phyloP scores from a whole-genome alignment of 2,329 filamentous ascomycete species.

The Colletotrichum sp. region DNA sequence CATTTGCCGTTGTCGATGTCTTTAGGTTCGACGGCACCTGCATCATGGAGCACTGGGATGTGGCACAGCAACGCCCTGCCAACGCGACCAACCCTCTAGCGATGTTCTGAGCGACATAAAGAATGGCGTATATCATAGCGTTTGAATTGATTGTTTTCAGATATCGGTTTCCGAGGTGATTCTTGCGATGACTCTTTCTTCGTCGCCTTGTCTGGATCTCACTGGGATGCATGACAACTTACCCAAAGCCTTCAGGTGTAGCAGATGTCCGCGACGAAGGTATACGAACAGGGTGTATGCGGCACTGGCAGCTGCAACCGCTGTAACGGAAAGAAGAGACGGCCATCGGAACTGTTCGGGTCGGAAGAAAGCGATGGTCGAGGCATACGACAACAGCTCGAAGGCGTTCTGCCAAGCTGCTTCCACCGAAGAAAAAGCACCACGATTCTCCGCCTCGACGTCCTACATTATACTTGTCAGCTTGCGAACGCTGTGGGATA shows the following conservation, averaged over 20 bases:
- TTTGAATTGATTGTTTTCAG: background rate
- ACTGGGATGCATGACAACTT: background rate
- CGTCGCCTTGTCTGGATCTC: background rate
- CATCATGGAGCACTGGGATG: conserved; percentile 23
- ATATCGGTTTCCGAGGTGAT: background rate
- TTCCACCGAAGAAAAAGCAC: conserved; percentile 72
- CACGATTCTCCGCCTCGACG: conserved; percentile 61
- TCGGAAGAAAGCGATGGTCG: conserved; percentile 67
- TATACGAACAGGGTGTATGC: conserved; percentile 48
- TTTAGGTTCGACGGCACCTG: conserved; percentile 21
- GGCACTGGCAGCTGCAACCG: conserved; percentile 52
- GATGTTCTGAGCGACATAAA: background rate
- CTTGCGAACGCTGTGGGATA: background rate
- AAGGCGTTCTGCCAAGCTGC: conserved; percentile 72
- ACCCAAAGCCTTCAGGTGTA: background rate
- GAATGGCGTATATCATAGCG: background rate
- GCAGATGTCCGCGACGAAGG: background rate
- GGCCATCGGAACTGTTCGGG: conserved; percentile 72
- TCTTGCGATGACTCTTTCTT: background rate
- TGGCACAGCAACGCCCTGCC: background rate
- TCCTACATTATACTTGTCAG: conserved; percentile 41
- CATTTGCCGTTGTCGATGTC: conserved; percentile 11
- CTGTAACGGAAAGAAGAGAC: conserved; percentile 61
- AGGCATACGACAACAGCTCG: conserved; percentile 69
- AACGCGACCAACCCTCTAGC: conserved; percentile 16